Evolutionary conservation across 2,329 filamentous ascomycete genomes (phyloP), one percentile per base, ranked within the genome.

Genomic region (Calonectria henricotiae): DNA sequence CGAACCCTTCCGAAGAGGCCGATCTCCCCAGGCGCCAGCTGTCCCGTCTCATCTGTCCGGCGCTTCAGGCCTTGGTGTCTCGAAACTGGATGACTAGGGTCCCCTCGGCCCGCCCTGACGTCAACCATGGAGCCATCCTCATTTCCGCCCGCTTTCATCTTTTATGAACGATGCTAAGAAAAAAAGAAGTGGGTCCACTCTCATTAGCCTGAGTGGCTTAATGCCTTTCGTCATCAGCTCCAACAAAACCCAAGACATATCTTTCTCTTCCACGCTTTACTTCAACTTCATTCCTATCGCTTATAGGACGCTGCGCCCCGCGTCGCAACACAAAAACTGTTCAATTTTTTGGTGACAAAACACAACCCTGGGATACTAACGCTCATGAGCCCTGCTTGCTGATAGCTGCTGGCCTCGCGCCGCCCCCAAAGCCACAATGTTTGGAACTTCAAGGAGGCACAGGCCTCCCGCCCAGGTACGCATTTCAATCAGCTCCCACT

Each of bases 381-480:
- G 63, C 69, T 75, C 9, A 79, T 78, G 75, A 75, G 71, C 70
- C 54, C 62, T 63, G 62, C 47, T 67, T 75, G 71, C 43, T 70
- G 72, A 76, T 68, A 62, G 43, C 62, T 43, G 69, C 58, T 67
- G 58, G 70, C 67, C 46, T 67, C 41, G 67, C 62, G 71, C 71
- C 65, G 58, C 62, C 20, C 46, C 20, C 41, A 75, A 27, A 61
- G 32, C 61, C 75, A 74, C 71, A 74, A 87, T 88, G 87, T 89
- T 89, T 80, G 85, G 82, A 74, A 77, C 83, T 76, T 86, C 86
- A 74, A 84, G 85, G 81, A 87, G 83, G 80, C 85, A 85, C 78
- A 83, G 85, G 73, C 82, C 83, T 80, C 83, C 83, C 68, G 82
- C 82, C 77, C 83, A 83, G 84, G 87, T 89, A 85, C 82, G 86